These are phyloP conservation scores for Elaeis oleifera DNA, from an alignment of 202 grass and related monocot species.

Conservation along the genomic window DNA sequence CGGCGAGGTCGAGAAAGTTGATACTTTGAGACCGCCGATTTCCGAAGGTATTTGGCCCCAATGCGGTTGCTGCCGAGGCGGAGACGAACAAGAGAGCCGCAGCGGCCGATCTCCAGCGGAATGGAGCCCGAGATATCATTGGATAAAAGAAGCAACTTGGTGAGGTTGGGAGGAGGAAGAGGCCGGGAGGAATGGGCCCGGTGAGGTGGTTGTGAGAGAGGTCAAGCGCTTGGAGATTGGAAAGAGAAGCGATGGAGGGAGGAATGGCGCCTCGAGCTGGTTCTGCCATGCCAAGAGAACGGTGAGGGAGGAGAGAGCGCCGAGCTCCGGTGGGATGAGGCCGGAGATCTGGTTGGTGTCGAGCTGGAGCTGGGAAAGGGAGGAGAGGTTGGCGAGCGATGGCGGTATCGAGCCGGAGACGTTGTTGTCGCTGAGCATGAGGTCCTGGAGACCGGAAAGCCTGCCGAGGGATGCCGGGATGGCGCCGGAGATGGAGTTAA, in stretches of 20 bases:
- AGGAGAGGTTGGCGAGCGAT: slow-evolving; percentile 34
- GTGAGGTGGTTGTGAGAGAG: slow-evolving; percentile 86
- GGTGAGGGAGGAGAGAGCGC: slow-evolving; percentile 21
- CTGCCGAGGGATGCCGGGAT: slow-evolving; percentile 43
- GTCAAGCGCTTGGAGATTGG: slow-evolving; percentile 67
- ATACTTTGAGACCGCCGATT: slow-evolving; percentile 60
- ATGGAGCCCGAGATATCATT: slow-evolving; percentile 78
- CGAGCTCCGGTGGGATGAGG: neutral
- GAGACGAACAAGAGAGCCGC: slow-evolving; percentile 50
- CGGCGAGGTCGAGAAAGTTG: slow-evolving; percentile 71
- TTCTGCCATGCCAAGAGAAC: slow-evolving; percentile 94
- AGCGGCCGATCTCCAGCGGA: slow-evolving; percentile 54
- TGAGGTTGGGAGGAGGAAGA: slow-evolving; percentile 81
- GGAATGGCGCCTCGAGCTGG: slow-evolving; percentile 68
- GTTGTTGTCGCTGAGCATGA: slow-evolving; percentile 98
- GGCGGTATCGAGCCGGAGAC: slow-evolving; percentile 70
- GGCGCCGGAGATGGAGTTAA: slow-evolving; percentile 32
- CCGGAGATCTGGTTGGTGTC: slow-evolving; percentile 51
- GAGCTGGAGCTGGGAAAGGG: slow-evolving; percentile 56
- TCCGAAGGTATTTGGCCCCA: slow-evolving; percentile 37
- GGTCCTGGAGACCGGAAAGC: slow-evolving; percentile 53
- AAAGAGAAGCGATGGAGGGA: slow-evolving; percentile 29
- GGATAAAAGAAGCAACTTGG: slow-evolving; percentile 71
- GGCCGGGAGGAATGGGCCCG: slow-evolving; percentile 48
- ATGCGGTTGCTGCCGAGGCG: slow-evolving; percentile 72